phyloP scores from a whole-genome alignment of 1,139 yeast genomes.

The Magnusiomyces tetraspermus region DNA sequence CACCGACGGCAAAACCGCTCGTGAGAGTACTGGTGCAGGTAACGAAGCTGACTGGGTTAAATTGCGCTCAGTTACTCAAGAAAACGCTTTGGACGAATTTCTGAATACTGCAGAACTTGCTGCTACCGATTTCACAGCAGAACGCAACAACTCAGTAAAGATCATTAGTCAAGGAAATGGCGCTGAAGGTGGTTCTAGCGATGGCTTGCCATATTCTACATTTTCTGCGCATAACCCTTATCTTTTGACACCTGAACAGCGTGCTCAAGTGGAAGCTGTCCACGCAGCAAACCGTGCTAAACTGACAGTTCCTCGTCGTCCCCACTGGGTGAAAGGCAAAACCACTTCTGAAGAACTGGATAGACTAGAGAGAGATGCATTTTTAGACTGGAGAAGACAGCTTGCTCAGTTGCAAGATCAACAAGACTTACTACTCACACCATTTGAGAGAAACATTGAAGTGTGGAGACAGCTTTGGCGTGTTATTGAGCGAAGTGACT shows the following conservation, averaged over 20 bases:
- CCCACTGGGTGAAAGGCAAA: slow-evolving; percentile 53
- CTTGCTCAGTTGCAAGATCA: slow-evolving; percentile 77
- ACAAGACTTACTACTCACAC: slow-evolving; percentile 77
- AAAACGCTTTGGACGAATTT: slow-evolving; percentile 87
- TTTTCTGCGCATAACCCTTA: slow-evolving; percentile 41
- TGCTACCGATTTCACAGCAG: slow-evolving; percentile 93
- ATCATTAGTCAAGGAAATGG: slow-evolving; percentile 45
- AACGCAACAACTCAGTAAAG: slow-evolving; percentile 70
- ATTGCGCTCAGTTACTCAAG: slow-evolving; percentile 88
- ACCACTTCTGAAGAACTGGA: slow-evolving; percentile 75
- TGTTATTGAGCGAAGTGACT: slow-evolving; percentile 89
- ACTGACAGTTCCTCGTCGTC: slow-evolving; percentile 91
- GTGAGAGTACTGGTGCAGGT: slow-evolving; percentile 32
- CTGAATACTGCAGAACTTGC: slow-evolving; percentile 91
- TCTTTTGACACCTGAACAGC: slow-evolving; percentile 59
- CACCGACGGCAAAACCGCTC: slow-evolving; percentile 16
- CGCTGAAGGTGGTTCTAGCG: slow-evolving; percentile 30
- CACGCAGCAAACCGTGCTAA: slow-evolving; percentile 53
- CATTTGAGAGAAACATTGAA: slow-evolving; percentile 93
- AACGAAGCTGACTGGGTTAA: slow-evolving; percentile 86
- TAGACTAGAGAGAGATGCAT: slow-evolving; percentile 81
- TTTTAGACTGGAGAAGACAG: slow-evolving; percentile 87
- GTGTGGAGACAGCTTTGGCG: slow-evolving; percentile 99
- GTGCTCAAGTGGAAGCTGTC: slow-evolving; percentile 41
- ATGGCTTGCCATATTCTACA: slow-evolving; percentile 16